Conservation (phyloP, 805 yeast species). For the Dipodascus geniculatus region DNA sequence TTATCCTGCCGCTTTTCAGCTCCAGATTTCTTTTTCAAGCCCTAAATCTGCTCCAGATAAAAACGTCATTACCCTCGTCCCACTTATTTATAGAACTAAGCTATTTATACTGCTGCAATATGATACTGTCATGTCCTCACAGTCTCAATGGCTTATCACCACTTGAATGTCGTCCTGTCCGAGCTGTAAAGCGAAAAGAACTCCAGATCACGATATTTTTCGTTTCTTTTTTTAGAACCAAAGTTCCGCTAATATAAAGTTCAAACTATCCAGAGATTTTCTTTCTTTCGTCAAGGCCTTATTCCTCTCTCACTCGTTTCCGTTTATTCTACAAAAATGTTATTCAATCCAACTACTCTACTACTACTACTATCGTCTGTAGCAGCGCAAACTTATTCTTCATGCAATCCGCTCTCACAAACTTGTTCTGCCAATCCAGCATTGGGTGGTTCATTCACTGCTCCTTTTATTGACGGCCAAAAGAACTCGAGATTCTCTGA, state of each 20-base stretch:
- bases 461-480: conserved; percentile 37
- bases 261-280: background rate
- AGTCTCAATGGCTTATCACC: background rate
- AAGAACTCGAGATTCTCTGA: conserved; percentile 30
- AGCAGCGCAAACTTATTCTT: conserved; percentile 20
- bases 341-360: too few relatives aligned
- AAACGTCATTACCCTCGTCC: background rate
- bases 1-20: too few relatives aligned
- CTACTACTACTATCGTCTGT: conserved; percentile 4
- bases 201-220: too few relatives aligned
- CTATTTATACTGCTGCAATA: background rate
- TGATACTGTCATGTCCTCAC: background rate
- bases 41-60: background rate
- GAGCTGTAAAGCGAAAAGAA: too few relatives aligned
- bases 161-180: background rate
- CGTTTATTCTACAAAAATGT: too few relatives aligned
- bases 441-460: conserved; percentile 41
- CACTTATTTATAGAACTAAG: background rate
- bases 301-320: too few relatives aligned
- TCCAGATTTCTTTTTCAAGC: too few relatives aligned
- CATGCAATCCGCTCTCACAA: conserved; percentile 36
- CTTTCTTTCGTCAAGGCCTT: too few relatives aligned
- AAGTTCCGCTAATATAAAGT: background rate
- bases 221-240: background rate
- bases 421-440: conserved; percentile 45